Evolutionary conservation across 1,139 yeast genomes (phyloP).

Genomic region (Yamadazyma triangularis): DNA sequence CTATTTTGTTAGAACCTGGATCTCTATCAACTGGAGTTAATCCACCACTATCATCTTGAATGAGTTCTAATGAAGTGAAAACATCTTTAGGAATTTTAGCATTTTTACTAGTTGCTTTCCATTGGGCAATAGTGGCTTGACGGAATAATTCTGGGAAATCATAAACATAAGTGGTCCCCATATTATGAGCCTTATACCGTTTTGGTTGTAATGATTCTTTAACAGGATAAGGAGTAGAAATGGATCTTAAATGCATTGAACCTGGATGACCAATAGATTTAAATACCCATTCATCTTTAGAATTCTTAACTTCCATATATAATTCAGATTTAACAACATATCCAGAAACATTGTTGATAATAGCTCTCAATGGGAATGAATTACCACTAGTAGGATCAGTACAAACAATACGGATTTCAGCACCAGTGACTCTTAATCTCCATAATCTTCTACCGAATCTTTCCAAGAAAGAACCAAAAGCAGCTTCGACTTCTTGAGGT

Average conservation of each 20-base stretch:
- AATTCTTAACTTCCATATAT: slow-evolving; percentile 88
- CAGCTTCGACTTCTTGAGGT: slow-evolving; percentile 95
- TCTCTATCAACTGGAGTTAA: slow-evolving; percentile 90
- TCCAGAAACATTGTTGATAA: slow-evolving; percentile 94
- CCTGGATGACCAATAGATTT: slow-evolving; percentile 93
- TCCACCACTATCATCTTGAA: slow-evolving; percentile 72
- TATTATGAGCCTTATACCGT: slow-evolving; percentile 95
- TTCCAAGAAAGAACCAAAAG: slow-evolving; percentile 95
- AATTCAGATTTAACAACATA: slow-evolving; percentile 94
- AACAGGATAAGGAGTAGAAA: slow-evolving; percentile 93
- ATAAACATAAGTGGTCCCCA: slow-evolving; percentile 97
- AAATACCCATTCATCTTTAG: slow-evolving; percentile 94
- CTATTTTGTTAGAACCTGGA: slow-evolving; percentile 91
- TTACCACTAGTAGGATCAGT: slow-evolving; percentile 83
- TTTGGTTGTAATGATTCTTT: slow-evolving; percentile 98
- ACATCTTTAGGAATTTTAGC: slow-evolving; percentile 70
- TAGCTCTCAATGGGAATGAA: slow-evolving; percentile 93
- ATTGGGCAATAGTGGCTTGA: slow-evolving; percentile 80
- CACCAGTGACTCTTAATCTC: slow-evolving; percentile 95
- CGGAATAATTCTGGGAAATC: slow-evolving; percentile 99
- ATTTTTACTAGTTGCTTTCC: slow-evolving; percentile 63
- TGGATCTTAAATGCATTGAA: slow-evolving; percentile 93
- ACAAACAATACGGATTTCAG: slow-evolving; percentile 94
- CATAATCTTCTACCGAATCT: slow-evolving; percentile 95
- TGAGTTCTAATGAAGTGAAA: slow-evolving; percentile 76